These are phyloP conservation scores for Candida pseudofarinosa DNA, from an alignment of 805 yeast genomes.

Conservation along the genomic window DNA sequence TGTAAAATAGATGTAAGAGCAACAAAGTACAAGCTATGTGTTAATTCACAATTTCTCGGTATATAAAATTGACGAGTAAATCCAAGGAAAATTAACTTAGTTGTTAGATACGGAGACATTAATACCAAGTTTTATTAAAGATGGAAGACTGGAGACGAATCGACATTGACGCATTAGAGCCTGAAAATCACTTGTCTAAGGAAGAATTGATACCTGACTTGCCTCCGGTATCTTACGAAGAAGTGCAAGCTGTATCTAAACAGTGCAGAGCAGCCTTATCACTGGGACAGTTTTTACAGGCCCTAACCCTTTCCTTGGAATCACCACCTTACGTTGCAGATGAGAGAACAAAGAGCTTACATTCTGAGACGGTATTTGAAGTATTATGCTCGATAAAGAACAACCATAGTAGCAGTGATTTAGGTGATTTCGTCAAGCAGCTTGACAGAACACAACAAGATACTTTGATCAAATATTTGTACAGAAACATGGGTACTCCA, in stretches of 20 bases:
- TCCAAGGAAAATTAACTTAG: not conserved
- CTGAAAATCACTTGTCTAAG: conserved; percentile 64
- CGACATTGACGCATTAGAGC: conserved; percentile 87
- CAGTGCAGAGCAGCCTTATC: conserved; percentile 61
- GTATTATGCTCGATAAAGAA: conserved; percentile 50
- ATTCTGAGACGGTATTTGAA: conserved; percentile 55
- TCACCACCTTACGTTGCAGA: conserved; percentile 83
- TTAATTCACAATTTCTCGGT: not conserved
- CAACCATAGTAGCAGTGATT: conserved; percentile 64
- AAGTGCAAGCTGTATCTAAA: conserved; percentile 50
- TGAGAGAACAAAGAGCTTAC: conserved; percentile 46
- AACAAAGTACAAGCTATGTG: not conserved
- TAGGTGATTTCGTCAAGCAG: conserved; percentile 53
- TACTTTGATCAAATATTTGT: conserved; percentile 75
- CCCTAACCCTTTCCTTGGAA: conserved; percentile 58
- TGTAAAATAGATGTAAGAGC: not conserved
- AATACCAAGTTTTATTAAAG: not conserved
- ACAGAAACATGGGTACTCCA: conserved; percentile 75
- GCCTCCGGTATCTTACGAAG: conserved; percentile 41
- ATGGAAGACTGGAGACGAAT: conserved; percentile 91
- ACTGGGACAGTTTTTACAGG: conserved; percentile 67
- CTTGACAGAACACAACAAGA: conserved; percentile 68
- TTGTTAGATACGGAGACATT: not conserved
- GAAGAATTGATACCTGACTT: conserved; percentile 60
- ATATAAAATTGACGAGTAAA: not conserved